Conservation (phyloP, 2,329 filamentous ascomycete species). For the Epichloe gansuensis region DNA sequence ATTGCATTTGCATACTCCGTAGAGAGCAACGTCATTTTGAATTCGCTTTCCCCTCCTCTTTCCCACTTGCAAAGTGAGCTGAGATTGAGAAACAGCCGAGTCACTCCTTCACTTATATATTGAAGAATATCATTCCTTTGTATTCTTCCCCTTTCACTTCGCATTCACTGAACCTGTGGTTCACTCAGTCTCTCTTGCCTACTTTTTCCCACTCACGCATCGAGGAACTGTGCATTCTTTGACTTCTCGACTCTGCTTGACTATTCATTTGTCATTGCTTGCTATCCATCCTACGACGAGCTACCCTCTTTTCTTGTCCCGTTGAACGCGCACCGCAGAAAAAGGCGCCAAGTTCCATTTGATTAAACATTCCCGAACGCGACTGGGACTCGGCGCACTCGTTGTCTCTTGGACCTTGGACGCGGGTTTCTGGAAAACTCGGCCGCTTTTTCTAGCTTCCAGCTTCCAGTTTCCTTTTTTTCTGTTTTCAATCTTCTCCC, state of each 20-base stretch:
- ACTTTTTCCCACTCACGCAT: not conserved
- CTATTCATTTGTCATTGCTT: too few relatives aligned
- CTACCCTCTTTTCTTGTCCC: not conserved
- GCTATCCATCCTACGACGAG: too few relatives aligned
- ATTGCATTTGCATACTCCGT: constrained; percentile 4
- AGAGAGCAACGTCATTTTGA: constrained; percentile 9
- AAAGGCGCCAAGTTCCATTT: not conserved
- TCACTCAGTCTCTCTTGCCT: not conserved
- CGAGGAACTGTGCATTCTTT: not conserved
- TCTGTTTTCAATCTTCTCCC: not conserved
- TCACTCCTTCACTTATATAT: constrained; percentile 1
- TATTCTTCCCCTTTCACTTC: not conserved
- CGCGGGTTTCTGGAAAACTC: not conserved
- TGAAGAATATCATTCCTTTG: not conserved
- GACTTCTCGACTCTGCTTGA: not conserved
- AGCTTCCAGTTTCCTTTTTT: not conserved
- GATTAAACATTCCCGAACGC: not conserved
- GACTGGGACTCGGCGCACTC: not conserved
- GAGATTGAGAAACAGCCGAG: not conserved
- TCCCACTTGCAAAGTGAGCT: not conserved
- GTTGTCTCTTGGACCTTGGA: not conserved
- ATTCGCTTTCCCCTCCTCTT: not conserved
- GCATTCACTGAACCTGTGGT: not conserved
- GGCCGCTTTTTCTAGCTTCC: too few relatives aligned
- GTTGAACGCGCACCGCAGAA: not conserved